Percentiles rank a stretch among this genome's conserved stretches.
Conservation (phyloP, 805 yeast species). For the Candida patagonica region DNA sequence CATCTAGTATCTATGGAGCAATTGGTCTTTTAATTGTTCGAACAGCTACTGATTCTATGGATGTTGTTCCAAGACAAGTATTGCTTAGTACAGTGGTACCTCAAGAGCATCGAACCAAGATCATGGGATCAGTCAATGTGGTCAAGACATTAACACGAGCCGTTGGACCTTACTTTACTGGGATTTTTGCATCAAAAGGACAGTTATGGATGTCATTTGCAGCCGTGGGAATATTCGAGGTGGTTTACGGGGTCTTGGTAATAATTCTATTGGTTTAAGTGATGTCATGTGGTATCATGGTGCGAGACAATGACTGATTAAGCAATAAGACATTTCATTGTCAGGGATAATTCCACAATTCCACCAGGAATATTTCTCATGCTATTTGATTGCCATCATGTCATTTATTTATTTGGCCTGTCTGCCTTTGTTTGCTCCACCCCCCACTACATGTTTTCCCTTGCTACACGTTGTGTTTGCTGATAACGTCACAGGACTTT, state of each 20-base stretch:
- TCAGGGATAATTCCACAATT: no score
- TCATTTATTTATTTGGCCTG: no score
- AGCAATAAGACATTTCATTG: no score
- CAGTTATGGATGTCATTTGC: constrained; percentile 24
- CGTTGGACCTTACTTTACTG: constrained; percentile 74
- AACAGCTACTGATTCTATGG: constrained; percentile 68
- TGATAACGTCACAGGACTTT: no score
- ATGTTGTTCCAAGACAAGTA: constrained; percentile 85
- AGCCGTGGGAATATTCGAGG: constrained; percentile 28
- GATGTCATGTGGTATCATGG: background rate
- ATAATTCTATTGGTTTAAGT: constrained; percentile 15
- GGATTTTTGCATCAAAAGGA: constrained; percentile 47
- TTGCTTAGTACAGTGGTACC: constrained; percentile 60
- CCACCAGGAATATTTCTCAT: no score
- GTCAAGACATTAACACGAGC: constrained; percentile 81
- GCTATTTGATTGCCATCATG: no score
- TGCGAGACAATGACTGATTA: no score
- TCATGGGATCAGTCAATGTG: constrained; percentile 78
- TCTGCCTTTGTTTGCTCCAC: no score
- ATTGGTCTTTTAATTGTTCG: constrained; percentile 44
- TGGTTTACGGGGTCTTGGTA: constrained; percentile 21
- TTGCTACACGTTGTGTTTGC: no score
- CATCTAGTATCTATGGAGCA: constrained; percentile 36
- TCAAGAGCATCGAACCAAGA: constrained; percentile 56
- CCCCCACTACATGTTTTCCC: no score